Conservation (phyloP, 768 basidiomycete species). For the Mycena belliarum region DNA sequence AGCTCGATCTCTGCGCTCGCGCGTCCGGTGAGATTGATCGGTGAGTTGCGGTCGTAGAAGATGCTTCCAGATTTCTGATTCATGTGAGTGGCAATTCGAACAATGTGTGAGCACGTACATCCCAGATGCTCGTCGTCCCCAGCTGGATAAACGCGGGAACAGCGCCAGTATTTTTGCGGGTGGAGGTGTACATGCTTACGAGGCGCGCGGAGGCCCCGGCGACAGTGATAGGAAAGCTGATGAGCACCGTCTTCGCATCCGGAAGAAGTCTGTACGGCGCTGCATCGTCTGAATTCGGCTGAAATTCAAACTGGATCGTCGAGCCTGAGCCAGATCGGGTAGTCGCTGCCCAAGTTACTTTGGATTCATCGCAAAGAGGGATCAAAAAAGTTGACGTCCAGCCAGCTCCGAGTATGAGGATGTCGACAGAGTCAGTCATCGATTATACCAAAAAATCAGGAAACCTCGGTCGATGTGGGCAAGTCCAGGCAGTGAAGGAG, state of each 20-base stretch:
- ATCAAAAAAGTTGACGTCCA: slow-evolving; percentile 67
- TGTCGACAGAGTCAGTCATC: no score
- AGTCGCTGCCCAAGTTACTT: slow-evolving; percentile 51
- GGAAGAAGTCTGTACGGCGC: slow-evolving; percentile 50
- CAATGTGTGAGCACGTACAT: slow-evolving; percentile 37
- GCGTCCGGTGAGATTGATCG: slow-evolving; percentile 43
- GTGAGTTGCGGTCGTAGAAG: slow-evolving; percentile 56
- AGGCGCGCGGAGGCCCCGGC: slow-evolving; percentile 48
- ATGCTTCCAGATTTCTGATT: slow-evolving; percentile 1
- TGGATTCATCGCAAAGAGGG: slow-evolving; percentile 45
- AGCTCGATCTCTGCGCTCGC: slow-evolving; percentile 58
- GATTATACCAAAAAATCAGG: no score
- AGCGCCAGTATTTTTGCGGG: slow-evolving; percentile 25
- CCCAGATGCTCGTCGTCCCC: slow-evolving; percentile 64
- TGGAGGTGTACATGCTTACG: slow-evolving; percentile 45
- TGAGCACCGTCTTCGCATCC: slow-evolving; percentile 52
- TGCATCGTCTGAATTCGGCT: slow-evolving; percentile 47
- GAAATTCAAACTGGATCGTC: slow-evolving; percentile 58
- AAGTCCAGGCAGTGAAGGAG: no score
- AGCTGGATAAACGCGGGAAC: slow-evolving; percentile 56
- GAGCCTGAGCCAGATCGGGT: slow-evolving; percentile 50
- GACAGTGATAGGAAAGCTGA: slow-evolving; percentile 55
- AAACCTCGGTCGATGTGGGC: no score
- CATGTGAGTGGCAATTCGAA: background rate
- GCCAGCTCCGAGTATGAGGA: slow-evolving; percentile 66